Evolutionary conservation across 148 eudicot species (phyloP).

Genomic region (Spergularia marina): DNA sequence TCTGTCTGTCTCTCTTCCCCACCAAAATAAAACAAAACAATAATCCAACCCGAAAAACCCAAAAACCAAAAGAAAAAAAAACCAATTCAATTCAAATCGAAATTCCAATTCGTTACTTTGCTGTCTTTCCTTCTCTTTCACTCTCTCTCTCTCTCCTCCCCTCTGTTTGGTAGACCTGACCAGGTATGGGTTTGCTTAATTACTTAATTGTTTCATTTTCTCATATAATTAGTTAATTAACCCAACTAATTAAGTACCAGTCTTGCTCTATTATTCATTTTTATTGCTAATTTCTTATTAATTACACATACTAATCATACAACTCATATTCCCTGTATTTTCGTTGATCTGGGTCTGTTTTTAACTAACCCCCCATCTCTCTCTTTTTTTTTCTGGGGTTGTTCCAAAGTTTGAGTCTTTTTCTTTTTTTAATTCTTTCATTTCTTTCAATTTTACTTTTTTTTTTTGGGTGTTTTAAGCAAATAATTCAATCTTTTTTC

Average conservation of each 20-base stretch:
- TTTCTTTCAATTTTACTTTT: not conserved
- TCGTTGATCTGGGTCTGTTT: not conserved
- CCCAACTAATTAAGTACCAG: not conserved
- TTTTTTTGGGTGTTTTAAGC: conserved; percentile 19
- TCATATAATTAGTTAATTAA: not conserved
- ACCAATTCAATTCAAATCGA: not conserved
- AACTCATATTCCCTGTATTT: conserved; percentile 35
- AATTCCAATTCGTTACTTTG: conserved; percentile 3
- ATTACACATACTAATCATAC: conserved; percentile 5
- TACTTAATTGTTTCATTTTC: not conserved
- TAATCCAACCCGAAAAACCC: not conserved
- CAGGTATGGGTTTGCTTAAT: not conserved
- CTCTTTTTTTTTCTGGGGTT: conserved; percentile 18
- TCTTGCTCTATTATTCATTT: not conserved
- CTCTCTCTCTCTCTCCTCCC: not conserved
- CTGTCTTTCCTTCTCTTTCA: conserved; percentile 4
- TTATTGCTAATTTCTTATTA: not conserved
- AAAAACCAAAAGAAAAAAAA: not conserved
- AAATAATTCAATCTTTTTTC: conserved; percentile 2
- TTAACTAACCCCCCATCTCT: not conserved
- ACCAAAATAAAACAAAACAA: no score
- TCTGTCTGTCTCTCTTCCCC: conserved; percentile 1
- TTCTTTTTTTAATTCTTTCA: not conserved
- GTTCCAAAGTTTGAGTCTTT: not conserved
- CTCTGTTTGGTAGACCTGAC: not conserved